Percentiles rank a stretch among this genome's conserved stretches.
Conservation (phyloP, 768 basidiomycete species). For the Collybia nuda region DNA sequence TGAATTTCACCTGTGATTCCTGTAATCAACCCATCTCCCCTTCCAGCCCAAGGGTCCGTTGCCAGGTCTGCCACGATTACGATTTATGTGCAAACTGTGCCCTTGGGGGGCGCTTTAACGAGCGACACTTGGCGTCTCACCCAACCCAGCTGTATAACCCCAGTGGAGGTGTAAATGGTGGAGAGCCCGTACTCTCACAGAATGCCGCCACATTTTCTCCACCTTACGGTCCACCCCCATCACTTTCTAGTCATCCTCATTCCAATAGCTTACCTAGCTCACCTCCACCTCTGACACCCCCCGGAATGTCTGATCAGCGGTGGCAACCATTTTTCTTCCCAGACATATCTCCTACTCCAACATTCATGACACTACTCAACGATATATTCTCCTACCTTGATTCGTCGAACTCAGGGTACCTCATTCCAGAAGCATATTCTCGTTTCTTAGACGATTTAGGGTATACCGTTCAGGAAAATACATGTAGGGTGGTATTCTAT, state of each 20-base stretch:
- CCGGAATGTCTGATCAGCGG: neutral
- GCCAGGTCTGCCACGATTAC: constrained; percentile 9
- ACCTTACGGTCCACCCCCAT: neutral
- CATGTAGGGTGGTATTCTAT: constrained; percentile 1
- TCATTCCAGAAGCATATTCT: constrained; percentile 11
- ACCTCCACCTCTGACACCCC: no score
- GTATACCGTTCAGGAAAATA: constrained; percentile 8
- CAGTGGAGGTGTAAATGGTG: constrained; percentile 3
- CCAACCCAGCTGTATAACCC: constrained; percentile 8
- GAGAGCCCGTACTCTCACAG: constrained; percentile 4
- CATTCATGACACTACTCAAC: constrained; percentile 10
- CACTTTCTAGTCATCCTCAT: neutral
- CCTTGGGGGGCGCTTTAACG: constrained; percentile 9
- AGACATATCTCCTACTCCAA: constrained; percentile 10
- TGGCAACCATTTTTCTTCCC: constrained; percentile 14
- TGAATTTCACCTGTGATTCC: constrained; percentile 8
- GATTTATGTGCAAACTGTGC: constrained; percentile 12
- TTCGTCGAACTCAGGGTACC: constrained; percentile 5
- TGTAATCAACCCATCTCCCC: constrained; percentile 7
- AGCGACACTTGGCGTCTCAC: constrained; percentile 6
- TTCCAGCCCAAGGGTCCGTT: constrained; percentile 8
- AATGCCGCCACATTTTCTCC: constrained; percentile 2
- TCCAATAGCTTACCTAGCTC: no score
- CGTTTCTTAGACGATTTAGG: constrained; percentile 15
- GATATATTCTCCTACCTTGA: constrained; percentile 15